These are phyloP conservation scores for Quercus gilva DNA, from an alignment of 306 rosid genomes.

Conservation along the genomic window DNA sequence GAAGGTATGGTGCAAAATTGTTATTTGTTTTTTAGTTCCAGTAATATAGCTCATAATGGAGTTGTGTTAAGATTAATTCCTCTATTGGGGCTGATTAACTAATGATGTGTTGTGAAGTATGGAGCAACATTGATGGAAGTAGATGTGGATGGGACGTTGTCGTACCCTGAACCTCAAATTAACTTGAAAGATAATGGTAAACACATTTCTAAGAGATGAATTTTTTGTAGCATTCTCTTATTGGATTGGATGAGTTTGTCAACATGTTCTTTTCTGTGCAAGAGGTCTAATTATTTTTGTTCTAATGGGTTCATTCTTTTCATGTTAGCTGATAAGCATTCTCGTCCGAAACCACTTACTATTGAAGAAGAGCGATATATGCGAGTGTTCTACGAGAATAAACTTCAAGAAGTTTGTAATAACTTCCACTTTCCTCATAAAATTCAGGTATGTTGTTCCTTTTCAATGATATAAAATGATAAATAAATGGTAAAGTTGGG, in stretches of 20 bases:
- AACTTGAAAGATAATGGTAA: slow-evolving; percentile 39
- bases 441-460: slow-evolving; percentile 63
- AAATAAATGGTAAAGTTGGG: not conserved
- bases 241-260: not conserved
- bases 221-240: not conserved
- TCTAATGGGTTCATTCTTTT: slow-evolving; percentile 17
- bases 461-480: slow-evolving; percentile 7
- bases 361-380: slow-evolving; percentile 60
- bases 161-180: slow-evolving; percentile 39
- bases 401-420: slow-evolving; percentile 77
- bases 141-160: slow-evolving; percentile 47
- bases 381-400: slow-evolving; percentile 51
- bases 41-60: not conserved
- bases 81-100: not conserved
- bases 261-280: not conserved
- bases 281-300: not conserved
- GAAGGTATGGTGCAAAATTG: slow-evolving; percentile 30
- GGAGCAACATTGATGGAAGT: slow-evolving; percentile 48
- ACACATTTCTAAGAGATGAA: not conserved
- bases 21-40: not conserved
- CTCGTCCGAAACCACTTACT: slow-evolving; percentile 66
- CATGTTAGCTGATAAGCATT: slow-evolving; percentile 73
- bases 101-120: slow-evolving; percentile 31
- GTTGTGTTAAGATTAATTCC: not conserved
- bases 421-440: slow-evolving; percentile 86